Evolutionary conservation across 106 monocot species (phyloP).

Genomic region (Xerophyta viscosa): DNA sequence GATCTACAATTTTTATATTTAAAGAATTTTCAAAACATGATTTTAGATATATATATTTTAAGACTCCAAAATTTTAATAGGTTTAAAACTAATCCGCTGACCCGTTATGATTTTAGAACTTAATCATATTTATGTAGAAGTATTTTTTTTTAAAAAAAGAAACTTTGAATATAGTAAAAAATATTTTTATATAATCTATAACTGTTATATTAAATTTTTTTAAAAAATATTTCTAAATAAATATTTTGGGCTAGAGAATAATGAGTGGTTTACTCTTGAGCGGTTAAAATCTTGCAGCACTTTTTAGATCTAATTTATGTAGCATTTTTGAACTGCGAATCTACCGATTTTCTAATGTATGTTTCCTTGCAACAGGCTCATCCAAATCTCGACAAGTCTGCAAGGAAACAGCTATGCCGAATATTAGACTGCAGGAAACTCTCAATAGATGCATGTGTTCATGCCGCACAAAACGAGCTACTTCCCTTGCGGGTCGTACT

Average conservation of each 20-base stretch:
- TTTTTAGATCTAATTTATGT: too few relatives aligned
- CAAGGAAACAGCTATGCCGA: conserved; percentile 53
- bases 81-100: too few relatives aligned
- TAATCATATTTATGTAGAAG: too few relatives aligned
- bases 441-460: conserved; percentile 66
- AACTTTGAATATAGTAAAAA: too few relatives aligned
- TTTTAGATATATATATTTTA: too few relatives aligned
- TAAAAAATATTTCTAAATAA: neutral
- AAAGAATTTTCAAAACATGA: too few relatives aligned
- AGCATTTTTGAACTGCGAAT: neutral
- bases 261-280: too few relatives aligned
- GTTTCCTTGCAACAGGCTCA: conserved; percentile 35
- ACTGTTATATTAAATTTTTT: neutral
- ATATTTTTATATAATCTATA: neutral
- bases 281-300: too few relatives aligned
- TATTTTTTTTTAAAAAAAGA: too few relatives aligned
- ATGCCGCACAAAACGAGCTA: conserved; percentile 76
- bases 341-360: neutral
- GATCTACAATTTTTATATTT: too few relatives aligned
- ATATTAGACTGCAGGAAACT: conserved; percentile 82
- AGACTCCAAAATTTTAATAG: too few relatives aligned
- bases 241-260: neutral
- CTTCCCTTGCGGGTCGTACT: conserved; percentile 77
- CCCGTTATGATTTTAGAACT: too few relatives aligned
- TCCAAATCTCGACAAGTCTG: conserved; percentile 52